Evolutionary conservation across 139 green algal genomes (phyloP), one percentile per base, ranked within the genome.

Genomic region (Desmodesmus armatus): DNA sequence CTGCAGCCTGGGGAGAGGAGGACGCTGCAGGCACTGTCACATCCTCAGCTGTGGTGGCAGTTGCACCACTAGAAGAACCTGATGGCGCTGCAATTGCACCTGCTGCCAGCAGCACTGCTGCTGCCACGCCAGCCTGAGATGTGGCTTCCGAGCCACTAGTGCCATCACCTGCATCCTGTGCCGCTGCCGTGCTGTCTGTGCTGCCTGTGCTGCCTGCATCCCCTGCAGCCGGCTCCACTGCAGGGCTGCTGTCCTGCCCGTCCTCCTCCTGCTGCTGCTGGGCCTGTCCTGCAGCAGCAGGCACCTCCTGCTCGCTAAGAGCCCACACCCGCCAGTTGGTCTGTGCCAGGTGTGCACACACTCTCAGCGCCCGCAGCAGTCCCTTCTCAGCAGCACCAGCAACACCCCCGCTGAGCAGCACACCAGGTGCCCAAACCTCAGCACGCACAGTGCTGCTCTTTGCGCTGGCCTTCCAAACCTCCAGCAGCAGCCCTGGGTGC

Each of bases 291-390:
- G 58, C 58, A 66, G 58, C n/a, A n/a, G n/a, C n/a, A n/a, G n/a
- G n/a, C n/a, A n/a, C n/a, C n/a, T n/a, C n/a, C n/a, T n/a, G n/a
- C n/a, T n/a, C n/a, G n/a, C n/a, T n/a, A n/a, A n/a, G n/a, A n/a
- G n/a, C n/a, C 58, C 58, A 25, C 15, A 66, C 11, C 44, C 72
- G 55, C 76, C 76, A 83, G 27, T 83, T 83, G 21, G 43, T 31
- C n/a, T 25, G 19, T 4, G 55, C 76, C 55, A 83, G 33, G 15
- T 83, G 76, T 25, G 72, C 72, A 9, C 51, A 66, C 27, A 83
- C 55, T 35, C 76, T 55, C 35, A 83, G 43, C 35, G 55, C 72
- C 11, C 76, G 23, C 29, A 19, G 17, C 76, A 83, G 35, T 19
- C 72, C 35, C 55, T 39, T 21, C 31, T 29, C 55, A 39, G 76